phyloP scores from a whole-genome alignment of 352 stramenopile genomes.

The Phytophthora nicotianae region DNA sequence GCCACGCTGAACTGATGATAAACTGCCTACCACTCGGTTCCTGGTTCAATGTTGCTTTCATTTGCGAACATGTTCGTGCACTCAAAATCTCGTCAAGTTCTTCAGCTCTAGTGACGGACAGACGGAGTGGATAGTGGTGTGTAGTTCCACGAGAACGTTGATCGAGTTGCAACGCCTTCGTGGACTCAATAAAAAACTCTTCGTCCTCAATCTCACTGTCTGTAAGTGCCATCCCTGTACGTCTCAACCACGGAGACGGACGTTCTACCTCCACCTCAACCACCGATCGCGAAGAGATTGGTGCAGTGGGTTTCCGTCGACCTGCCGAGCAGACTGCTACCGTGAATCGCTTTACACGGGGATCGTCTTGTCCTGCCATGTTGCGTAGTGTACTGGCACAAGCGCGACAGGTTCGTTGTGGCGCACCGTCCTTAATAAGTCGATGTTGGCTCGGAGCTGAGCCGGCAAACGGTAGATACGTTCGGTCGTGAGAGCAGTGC shows the following conservation, averaged over 20 bases:
- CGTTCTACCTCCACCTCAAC: slow-evolving; percentile 42
- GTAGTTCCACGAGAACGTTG: slow-evolving; percentile 17
- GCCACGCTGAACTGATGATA: slow-evolving; percentile 64
- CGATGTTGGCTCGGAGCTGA: slow-evolving; percentile 57
- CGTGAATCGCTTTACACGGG: slow-evolving; percentile 61
- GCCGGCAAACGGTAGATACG: slow-evolving; percentile 65
- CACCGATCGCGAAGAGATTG: slow-evolving; percentile 10
- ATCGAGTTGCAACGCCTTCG: slow-evolving; percentile 32
- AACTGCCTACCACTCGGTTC: slow-evolving; percentile 37
- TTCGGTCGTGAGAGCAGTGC: slow-evolving; percentile 69
- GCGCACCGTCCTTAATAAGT: slow-evolving; percentile 69
- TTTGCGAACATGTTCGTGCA: slow-evolving; percentile 43
- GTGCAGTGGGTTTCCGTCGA: slow-evolving; percentile 16
- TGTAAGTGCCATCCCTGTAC: slow-evolving; percentile 24
- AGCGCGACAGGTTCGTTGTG: slow-evolving; percentile 72
- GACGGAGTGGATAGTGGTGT: slow-evolving; percentile 31
- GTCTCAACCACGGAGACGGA: slow-evolving; percentile 36
- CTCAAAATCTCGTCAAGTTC: slow-evolving; percentile 65
- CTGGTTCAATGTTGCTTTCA: slow-evolving; percentile 10
- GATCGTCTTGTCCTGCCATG: slow-evolving; percentile 65
- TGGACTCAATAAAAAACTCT: slow-evolving; percentile 34
- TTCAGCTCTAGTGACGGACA: slow-evolving; percentile 41
- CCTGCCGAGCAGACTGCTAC: slow-evolving; percentile 29
- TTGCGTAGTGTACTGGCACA: slow-evolving; percentile 67
- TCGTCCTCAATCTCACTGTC: slow-evolving; percentile 36